phyloP scores from a whole-genome alignment of 371 early-diverging fungal genomes.

The Mortierella sp. region DNA sequence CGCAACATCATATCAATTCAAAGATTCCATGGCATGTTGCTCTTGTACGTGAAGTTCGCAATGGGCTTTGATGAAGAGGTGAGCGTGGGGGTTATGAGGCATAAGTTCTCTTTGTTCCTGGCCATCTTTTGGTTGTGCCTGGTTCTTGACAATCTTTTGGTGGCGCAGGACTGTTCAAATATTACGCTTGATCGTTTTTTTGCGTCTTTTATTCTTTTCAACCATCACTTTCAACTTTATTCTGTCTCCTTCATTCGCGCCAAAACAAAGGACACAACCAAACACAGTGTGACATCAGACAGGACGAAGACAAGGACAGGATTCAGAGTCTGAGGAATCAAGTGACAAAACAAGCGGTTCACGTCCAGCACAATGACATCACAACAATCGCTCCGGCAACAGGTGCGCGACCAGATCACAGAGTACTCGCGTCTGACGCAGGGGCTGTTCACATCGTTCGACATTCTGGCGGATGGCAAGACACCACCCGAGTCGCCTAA shows the following conservation, averaged over 20 bases:
- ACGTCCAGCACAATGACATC: constrained; percentile 8
- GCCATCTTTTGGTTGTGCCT: neutral
- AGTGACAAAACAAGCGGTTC: neutral
- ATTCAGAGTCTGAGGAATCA: too few relatives aligned
- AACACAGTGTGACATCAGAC: neutral
- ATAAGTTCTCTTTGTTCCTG: neutral
- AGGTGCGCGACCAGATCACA: constrained; percentile 46
- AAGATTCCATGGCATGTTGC: neutral
- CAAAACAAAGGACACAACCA: too few relatives aligned
- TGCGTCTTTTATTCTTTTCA: neutral
- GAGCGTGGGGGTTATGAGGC: neutral
- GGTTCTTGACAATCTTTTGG: neutral
- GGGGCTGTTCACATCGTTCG: constrained; percentile 31
- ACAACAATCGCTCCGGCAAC: constrained; percentile 47
- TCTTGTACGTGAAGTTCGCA: neutral
- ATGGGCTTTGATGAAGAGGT: neutral
- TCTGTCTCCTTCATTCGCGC: neutral
- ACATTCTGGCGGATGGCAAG: constrained; percentile 38
- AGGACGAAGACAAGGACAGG: neutral
- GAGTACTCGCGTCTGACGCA: constrained; percentile 51
- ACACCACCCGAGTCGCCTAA: constrained; percentile 21
- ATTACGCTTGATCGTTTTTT: neutral
- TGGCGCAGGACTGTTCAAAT: constrained; percentile 3
- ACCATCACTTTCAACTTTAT: neutral
- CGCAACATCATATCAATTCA: neutral